Percentiles rank a stretch among this genome's conserved stretches.
Evolutionary conservation across 1,284 basidiomycete species (phyloP).

Genomic region (Cryptococcus jaspeensis): DNA sequence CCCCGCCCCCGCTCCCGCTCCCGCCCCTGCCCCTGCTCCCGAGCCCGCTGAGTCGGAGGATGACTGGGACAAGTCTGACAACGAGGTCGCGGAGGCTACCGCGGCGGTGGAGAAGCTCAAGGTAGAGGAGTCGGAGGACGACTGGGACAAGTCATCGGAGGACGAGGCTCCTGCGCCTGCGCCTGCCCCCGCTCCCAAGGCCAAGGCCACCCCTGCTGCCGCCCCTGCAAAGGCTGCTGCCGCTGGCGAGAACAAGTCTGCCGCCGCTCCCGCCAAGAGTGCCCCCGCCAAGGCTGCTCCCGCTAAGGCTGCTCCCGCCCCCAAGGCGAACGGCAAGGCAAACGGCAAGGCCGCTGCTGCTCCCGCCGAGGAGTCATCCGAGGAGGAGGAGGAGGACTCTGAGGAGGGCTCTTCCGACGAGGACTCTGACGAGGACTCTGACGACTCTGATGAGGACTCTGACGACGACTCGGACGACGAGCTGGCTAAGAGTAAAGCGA

Average conservation of each 20-base stretch:
- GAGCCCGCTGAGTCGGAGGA: slow-evolving; percentile 54
- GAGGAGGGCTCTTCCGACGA: slow-evolving; percentile 32
- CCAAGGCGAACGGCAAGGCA: slow-evolving; percentile 39
- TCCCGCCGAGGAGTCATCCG: slow-evolving; percentile 25
- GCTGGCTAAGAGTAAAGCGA: slow-evolving; percentile 74
- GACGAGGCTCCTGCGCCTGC: slow-evolving; percentile 48
- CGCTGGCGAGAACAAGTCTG: slow-evolving; percentile 16
- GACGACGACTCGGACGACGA: slow-evolving; percentile 58
- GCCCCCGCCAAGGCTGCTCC: slow-evolving; percentile 13
- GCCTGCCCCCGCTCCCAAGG: slow-evolving; percentile 14
- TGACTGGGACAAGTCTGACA: slow-evolving; percentile 85
- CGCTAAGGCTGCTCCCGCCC: slow-evolving; percentile 30
- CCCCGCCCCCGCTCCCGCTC: slow-evolving; percentile 46
- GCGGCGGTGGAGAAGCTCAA: slow-evolving; percentile 39
- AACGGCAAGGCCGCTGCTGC: too few relatives aligned
- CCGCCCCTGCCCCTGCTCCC: slow-evolving; percentile 6
- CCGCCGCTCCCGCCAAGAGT: slow-evolving; percentile 14
- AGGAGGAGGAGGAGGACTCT: slow-evolving; percentile 22
- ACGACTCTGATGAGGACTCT: slow-evolving; percentile 53
- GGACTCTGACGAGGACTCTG: slow-evolving; percentile 50
- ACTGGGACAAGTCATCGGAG: slow-evolving; percentile 69
- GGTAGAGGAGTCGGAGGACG: slow-evolving; percentile 54
- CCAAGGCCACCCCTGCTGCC: slow-evolving; percentile 20
- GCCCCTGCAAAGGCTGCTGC: slow-evolving; percentile 16
- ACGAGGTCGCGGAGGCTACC: slow-evolving; percentile 52